phyloP scores from a whole-genome alignment of 2,329 filamentous ascomycete species.

The Cucurbitaria berberidis region DNA sequence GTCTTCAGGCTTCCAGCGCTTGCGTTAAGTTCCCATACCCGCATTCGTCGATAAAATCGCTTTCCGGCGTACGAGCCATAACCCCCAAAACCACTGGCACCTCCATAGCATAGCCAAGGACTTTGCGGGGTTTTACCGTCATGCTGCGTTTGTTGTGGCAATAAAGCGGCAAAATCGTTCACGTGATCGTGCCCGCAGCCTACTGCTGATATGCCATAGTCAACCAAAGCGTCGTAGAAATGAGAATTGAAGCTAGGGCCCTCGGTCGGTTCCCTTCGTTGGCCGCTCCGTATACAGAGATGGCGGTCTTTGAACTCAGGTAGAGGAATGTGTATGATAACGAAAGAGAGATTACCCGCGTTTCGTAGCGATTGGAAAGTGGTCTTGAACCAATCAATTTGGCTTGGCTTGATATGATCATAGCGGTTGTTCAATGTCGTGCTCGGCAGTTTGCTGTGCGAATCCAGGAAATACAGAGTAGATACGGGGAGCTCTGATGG shows the following conservation, averaged over 20 bases:
- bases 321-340: conserved; percentile 93
- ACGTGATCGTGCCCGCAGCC: conserved; percentile 93
- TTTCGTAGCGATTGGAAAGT: conserved; percentile 69
- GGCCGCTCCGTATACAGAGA: conserved; percentile 66
- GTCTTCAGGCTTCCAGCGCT: conserved; percentile 85
- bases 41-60: conserved; percentile 69
- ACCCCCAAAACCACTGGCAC: conserved; percentile 85
- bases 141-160: conserved; percentile 31
- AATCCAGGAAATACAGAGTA: conserved; percentile 88
- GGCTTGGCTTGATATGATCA: conserved; percentile 88
- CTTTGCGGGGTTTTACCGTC: conserved; percentile 10
- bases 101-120: conserved; percentile 75
- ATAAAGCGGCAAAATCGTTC: conserved; percentile 84
- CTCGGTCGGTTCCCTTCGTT: conserved; percentile 80
- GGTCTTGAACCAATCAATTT: conserved; percentile 89
- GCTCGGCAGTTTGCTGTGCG: conserved; percentile 85
- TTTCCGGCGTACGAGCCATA: conserved; percentile 88
- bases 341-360: conserved; percentile 77
- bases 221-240: conserved; percentile 85
- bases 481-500: conserved; percentile 23
- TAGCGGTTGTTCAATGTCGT: conserved; percentile 83
- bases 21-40: conserved; percentile 88
- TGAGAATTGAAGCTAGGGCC: conserved; percentile 84
- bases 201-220: conserved; percentile 81
- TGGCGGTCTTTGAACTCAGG: conserved; percentile 76